Evolutionary conservation across 345 rosid species (phyloP).

Genomic region (Trapa bicornis): DNA sequence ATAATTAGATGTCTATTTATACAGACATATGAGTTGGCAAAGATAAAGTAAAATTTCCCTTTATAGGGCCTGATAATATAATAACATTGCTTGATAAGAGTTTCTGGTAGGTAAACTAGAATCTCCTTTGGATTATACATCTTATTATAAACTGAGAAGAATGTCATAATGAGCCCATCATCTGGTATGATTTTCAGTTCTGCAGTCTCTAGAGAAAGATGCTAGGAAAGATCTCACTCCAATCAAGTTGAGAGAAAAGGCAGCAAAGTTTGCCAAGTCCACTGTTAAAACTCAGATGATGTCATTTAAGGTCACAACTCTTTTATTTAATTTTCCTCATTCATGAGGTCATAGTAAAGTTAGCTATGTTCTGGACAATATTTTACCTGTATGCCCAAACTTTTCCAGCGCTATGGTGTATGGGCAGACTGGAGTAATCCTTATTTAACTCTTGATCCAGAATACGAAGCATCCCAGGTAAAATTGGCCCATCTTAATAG

Average conservation of each 20-base stretch:
- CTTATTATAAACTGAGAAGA: background rate
- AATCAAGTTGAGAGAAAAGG: constrained; percentile 74
- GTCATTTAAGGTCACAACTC: constrained; percentile 62
- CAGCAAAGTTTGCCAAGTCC: constrained; percentile 84
- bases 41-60: background rate
- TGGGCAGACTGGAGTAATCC: constrained; percentile 93
- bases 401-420: constrained; percentile 79
- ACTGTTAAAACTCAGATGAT: constrained; percentile 92
- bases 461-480: constrained; percentile 96
- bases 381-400: constrained; percentile 1
- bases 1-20: background rate
- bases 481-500: background rate
- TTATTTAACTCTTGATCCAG: constrained; percentile 88
- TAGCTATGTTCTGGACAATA: background rate
- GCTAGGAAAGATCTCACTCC: constrained; percentile 81
- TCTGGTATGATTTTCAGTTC: constrained; percentile 49
- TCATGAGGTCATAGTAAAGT: background rate
- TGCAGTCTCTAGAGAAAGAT: constrained; percentile 83
- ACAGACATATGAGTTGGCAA: background rate
- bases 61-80: background rate
- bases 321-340: background rate
- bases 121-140: background rate
- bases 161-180: background rate
- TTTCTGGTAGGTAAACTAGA: constrained; percentile 1
- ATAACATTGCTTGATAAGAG: background rate